Evolutionary conservation across 2,329 filamentous ascomycete genomes (phyloP).

Genomic region (Alternaria arborescens): DNA sequence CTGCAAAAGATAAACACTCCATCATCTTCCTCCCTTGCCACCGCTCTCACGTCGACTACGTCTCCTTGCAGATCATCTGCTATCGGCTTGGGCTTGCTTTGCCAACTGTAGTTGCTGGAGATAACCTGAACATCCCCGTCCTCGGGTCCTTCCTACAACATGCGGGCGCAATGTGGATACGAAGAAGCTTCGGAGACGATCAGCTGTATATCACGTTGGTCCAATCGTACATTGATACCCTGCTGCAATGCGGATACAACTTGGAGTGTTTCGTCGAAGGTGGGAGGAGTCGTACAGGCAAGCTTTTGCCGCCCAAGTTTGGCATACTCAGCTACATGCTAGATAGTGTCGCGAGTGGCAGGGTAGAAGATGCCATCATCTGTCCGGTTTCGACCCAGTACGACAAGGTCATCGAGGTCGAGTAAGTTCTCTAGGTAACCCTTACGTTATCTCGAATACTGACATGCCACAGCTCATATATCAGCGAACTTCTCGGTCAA

Average conservation of each 20-base stretch:
- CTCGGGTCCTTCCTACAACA: conserved; percentile 91
- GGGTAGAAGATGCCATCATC: conserved; percentile 89
- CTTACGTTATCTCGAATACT: background rate
- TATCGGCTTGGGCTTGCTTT: conserved; percentile 89
- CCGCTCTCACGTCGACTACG: conserved; percentile 94
- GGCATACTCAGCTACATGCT: conserved; percentile 92
- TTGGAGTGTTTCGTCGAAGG: conserved; percentile 99
- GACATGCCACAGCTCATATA: conserved; percentile 71
- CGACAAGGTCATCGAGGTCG: conserved; percentile 96
- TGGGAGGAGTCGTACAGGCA: conserved; percentile 89
- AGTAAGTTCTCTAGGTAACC: conserved; percentile 25
- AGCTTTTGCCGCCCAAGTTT: conserved; percentile 92
- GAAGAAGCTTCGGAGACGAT: conserved; percentile 90
- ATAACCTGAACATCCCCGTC: conserved; percentile 94
- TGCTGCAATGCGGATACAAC: conserved; percentile 90
- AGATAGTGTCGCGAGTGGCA: conserved; percentile 86
- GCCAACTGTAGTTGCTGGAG: conserved; percentile 91
- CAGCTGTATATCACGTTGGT: conserved; percentile 90
- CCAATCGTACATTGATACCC: conserved; percentile 92
- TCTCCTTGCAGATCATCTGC: conserved; percentile 93
- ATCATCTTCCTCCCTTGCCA: conserved; percentile 97
- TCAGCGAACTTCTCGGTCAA: conserved; percentile 89
- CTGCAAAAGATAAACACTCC: conserved; percentile 86
- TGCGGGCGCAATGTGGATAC: conserved; percentile 96
- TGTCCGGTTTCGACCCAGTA: conserved; percentile 98